Percentiles rank a stretch among this genome's conserved stretches.
These are phyloP conservation scores for Eutrema heterophyllum DNA, from an alignment of 345 rosid species.

Conservation along the genomic window DNA sequence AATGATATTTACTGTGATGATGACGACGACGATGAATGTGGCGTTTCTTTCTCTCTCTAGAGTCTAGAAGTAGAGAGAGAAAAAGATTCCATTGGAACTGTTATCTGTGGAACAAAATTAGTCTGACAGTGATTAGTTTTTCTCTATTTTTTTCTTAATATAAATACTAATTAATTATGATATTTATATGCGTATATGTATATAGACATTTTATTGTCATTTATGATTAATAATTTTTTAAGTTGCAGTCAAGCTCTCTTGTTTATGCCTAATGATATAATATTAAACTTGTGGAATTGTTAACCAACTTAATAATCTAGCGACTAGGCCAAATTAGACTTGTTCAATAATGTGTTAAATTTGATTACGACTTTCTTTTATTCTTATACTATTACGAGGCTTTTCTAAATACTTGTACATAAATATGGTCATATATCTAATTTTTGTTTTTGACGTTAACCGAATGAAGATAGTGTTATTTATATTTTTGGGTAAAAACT, in stretches of 20 bases:
- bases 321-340: slow-evolving; percentile 14
- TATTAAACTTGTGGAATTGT: neutral
- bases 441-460: too few relatives aligned
- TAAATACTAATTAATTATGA: neutral
- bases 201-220: neutral
- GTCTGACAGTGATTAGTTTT: slow-evolving; percentile 34
- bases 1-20: neutral
- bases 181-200: neutral
- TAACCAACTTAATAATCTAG: neutral
- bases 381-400: neutral
- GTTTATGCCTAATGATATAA: slow-evolving; percentile 4
- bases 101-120: too few relatives aligned
- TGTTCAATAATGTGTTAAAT: slow-evolving; percentile 16
- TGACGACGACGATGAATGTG: slow-evolving; percentile 21
- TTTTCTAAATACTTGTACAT: neutral
- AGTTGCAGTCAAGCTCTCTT: slow-evolving; percentile 1
- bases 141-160: neutral
- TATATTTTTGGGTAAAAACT: neutral
- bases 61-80: slow-evolving; percentile 14
- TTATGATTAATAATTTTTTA: neutral
- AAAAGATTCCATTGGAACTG: slow-evolving; percentile 50
- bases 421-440: neutral
- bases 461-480: neutral
- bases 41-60: neutral
- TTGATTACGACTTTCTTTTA: slow-evolving; percentile 9